These are phyloP conservation scores for Fusarium lateritium DNA, from an alignment of 2,329 filamentous ascomycete species.

Conservation along the genomic window DNA sequence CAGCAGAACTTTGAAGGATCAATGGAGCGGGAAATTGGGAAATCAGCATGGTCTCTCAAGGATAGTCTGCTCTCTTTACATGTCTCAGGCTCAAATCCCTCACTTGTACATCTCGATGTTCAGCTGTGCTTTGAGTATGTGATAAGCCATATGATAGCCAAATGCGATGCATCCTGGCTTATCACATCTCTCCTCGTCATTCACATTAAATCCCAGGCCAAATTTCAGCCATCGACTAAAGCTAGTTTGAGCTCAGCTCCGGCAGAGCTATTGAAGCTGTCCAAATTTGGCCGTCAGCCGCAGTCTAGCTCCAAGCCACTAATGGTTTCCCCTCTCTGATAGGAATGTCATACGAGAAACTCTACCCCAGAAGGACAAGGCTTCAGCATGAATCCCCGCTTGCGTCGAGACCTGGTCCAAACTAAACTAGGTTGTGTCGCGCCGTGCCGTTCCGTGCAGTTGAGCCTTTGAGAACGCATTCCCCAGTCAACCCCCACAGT, in stretches of 20 bases:
- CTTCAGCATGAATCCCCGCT: background rate
- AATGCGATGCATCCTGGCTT: background rate
- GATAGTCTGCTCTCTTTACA: background rate
- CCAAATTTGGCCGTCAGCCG: conserved; percentile 1
- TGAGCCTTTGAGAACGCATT: background rate
- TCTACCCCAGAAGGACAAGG: background rate
- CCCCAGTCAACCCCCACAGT: no score
- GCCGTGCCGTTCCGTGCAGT: background rate
- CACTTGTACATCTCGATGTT: background rate
- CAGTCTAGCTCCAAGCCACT: conserved; percentile 5
- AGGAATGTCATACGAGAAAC: conserved; percentile 5
- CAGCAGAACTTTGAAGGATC: background rate
- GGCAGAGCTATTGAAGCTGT: background rate
- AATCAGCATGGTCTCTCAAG: background rate
- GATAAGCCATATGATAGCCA: conserved; percentile 2
- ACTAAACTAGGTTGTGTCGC: background rate
- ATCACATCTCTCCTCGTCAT: background rate
- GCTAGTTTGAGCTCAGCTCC: background rate
- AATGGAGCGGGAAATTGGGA: background rate
- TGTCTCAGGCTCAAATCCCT: background rate
- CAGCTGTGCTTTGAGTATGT: background rate
- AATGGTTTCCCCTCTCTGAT: background rate
- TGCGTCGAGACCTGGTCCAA: background rate
- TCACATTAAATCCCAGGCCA: background rate
- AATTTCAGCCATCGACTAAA: background rate